Evolutionary conservation across 148 eudicot species (phyloP), one percentile per base, ranked within the genome.

Genomic region (Spergularia bocconei): DNA sequence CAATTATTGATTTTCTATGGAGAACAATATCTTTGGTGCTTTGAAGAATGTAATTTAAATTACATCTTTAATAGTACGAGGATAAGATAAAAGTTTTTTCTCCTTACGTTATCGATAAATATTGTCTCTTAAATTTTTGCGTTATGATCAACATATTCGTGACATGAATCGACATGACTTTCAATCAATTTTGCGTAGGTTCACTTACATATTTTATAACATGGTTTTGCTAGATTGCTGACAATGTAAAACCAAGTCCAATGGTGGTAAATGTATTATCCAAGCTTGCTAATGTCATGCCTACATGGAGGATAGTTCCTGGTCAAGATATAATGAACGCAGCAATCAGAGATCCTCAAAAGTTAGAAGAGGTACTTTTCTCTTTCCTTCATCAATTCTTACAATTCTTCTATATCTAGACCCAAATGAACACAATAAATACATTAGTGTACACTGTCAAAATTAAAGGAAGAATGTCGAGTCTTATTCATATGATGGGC

Each of bases 241-340:
- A 89, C 44, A 74, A 83, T 1, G 19, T 90, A 64, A 90, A 70
- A 77, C 99, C 99, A 74, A 81, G 72, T 69, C 90, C 87, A 59
- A 0, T 89, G 47, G 85, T 86, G 74, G 55, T 81, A 6, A 80
- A 9, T 51, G 59, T 89, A 3, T 74, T 95, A 66, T 78, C 82
- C 8, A 79, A 83, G 55, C 86, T 95, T 4, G 68, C 83, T 23
- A 33, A 59, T 1, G 0, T 92, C 59, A 76, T 92, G 39, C 99
- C 99, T 8, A 89, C 90, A 4, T 95, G 97, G 96, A 89, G 75
- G 77, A 78, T 95, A 17, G 85, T 91, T 51, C 99, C 97, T 12
- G 75, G 89, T 55, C 81, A 84, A 68, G 99, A 95, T 67, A 81
- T 95, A 39, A 74, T 92, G 53, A 96, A 95, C 13, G 54, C 61